Evolutionary conservation across 805 yeast genomes (phyloP).

Genomic region (Saccharomyces eubayanus): DNA sequence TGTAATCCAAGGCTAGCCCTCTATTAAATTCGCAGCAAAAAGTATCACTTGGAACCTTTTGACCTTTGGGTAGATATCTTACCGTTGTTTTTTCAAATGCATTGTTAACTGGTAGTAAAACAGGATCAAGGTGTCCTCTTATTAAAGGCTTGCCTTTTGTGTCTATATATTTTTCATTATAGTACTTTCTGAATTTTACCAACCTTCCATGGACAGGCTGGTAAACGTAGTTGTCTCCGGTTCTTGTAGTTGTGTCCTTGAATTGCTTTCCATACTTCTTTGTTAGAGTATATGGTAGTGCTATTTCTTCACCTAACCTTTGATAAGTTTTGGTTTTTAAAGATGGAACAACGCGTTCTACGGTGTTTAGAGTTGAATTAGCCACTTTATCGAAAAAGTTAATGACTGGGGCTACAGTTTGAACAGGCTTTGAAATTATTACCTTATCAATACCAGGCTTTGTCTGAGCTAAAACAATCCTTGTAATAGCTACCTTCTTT

Average conservation of each 20-base stretch:
- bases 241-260: conserved; percentile 24
- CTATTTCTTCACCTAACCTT: conserved; percentile 40
- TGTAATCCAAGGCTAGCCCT: conserved; percentile 36
- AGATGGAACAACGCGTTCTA: conserved; percentile 55
- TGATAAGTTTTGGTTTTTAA: conserved; percentile 46
- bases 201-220: conserved; percentile 44
- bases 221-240: conserved; percentile 32
- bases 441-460: conserved; percentile 28
- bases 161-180: conserved; percentile 46
- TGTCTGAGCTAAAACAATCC: conserved; percentile 27
- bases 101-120: conserved; percentile 54
- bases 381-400: conserved; percentile 43
- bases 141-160: conserved; percentile 55
- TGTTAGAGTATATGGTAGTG: conserved; percentile 45
- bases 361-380: conserved; percentile 44
- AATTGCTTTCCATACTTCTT: conserved; percentile 33
- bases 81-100: conserved; percentile 40
- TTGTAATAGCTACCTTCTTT: conserved; percentile 33
- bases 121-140: conserved; percentile 54
- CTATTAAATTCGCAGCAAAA: conserved; percentile 52
- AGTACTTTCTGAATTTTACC: conserved; percentile 40
- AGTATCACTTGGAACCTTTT: conserved; percentile 35
- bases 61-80: conserved; percentile 40
- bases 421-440: conserved; percentile 26
- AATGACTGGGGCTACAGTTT: conserved; percentile 38